Conservation (phyloP, 78 protist species). For the Chrysochromulina tobinii region DNA sequence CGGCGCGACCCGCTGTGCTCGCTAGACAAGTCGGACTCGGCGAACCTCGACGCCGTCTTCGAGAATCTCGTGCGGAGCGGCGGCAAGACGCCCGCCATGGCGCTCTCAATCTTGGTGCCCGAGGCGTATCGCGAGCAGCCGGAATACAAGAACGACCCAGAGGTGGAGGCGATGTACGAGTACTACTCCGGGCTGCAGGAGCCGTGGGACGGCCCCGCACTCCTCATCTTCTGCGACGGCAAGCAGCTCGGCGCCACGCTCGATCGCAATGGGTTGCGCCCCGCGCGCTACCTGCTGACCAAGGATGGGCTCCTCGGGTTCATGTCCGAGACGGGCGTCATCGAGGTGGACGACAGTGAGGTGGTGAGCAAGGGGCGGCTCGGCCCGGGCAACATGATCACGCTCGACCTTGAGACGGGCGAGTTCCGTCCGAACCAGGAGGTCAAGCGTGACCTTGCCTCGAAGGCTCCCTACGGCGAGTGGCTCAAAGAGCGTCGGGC, state of each 20-base stretch:
- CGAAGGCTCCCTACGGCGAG: conserved; percentile 55
- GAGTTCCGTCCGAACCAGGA: conserved; percentile 59
- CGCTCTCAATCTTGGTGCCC: conserved; percentile 81
- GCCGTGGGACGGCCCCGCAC: conserved; percentile 94
- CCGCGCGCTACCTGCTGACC: conserved; percentile 72
- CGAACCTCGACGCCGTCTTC: conserved; percentile 70
- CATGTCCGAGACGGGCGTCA: conserved; percentile 36
- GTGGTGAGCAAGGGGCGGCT: conserved; percentile 71
- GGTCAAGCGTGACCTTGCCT: conserved; percentile 54
- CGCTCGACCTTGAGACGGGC: conserved; percentile 63
- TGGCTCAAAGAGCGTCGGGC: conserved; percentile 40
- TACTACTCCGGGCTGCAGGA: conserved; percentile 63
- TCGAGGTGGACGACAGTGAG: background rate
- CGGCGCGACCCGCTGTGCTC: background rate
- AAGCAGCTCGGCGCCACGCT: conserved; percentile 71
- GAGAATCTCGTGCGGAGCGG: conserved; percentile 61
- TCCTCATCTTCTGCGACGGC: conserved; percentile 83
- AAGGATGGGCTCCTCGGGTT: conserved; percentile 48
- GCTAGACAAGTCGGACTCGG: conserved; percentile 69
- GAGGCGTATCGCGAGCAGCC: conserved; percentile 78
- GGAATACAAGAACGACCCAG: conserved; percentile 11
- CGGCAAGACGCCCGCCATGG: conserved; percentile 60
- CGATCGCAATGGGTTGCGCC: conserved; percentile 91
- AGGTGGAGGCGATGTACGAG: conserved; percentile 10
- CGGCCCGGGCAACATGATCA: conserved; percentile 77